A percentile compares a stretch with the other conserved stretches of the same genome.
These are phyloP conservation scores for Ophiostoma sp. DNA, from an alignment of 2,329 filamentous ascomycete species.

Conservation along the genomic window DNA sequence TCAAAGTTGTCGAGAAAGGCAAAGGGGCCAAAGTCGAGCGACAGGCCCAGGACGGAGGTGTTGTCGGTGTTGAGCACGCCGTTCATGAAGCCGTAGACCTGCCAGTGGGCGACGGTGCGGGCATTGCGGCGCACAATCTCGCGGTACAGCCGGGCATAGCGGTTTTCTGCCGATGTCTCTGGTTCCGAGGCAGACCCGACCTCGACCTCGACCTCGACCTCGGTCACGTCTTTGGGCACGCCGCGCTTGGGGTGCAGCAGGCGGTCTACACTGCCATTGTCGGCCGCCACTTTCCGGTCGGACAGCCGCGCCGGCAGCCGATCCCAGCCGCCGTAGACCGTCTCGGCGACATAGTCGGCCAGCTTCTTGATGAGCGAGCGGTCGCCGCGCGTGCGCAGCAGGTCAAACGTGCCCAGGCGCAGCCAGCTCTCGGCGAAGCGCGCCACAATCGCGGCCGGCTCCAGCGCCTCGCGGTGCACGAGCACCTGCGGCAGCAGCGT, in stretches of 20 bases:
- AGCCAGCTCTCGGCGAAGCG: constrained; percentile 91
- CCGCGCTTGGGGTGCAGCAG: constrained; percentile 30
- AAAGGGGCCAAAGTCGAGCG: constrained; percentile 92
- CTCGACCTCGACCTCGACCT: not conserved
- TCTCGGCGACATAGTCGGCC: constrained; percentile 77
- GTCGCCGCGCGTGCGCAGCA: constrained; percentile 78
- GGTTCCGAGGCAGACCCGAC: not conserved
- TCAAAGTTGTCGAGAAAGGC: constrained; percentile 98
- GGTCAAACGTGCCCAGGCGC: constrained; percentile 89
- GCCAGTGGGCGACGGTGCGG: constrained; percentile 83
- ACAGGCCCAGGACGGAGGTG: constrained; percentile 82
- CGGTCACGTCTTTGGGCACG: constrained; percentile 15
- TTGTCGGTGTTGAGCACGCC: constrained; percentile 98
- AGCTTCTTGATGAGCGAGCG: constrained; percentile 66
- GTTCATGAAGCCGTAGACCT: constrained; percentile 99
- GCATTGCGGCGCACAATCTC: constrained; percentile 84
- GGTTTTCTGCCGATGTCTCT: constrained; percentile 64
- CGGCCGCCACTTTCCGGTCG: constrained; percentile 35
- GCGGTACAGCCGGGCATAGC: constrained; percentile 80
- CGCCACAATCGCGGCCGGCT: constrained; percentile 88
- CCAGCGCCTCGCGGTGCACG: constrained; percentile 72
- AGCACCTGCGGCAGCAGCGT: constrained; percentile 67
- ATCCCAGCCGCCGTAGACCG: constrained; percentile 85
- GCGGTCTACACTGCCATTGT: constrained; percentile 11
- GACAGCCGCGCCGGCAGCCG: constrained; percentile 61